Base-by-base conservation (phyloP, 495 filamentous ascomycete genomes). In the Podospora pseudocomata region DNA sequence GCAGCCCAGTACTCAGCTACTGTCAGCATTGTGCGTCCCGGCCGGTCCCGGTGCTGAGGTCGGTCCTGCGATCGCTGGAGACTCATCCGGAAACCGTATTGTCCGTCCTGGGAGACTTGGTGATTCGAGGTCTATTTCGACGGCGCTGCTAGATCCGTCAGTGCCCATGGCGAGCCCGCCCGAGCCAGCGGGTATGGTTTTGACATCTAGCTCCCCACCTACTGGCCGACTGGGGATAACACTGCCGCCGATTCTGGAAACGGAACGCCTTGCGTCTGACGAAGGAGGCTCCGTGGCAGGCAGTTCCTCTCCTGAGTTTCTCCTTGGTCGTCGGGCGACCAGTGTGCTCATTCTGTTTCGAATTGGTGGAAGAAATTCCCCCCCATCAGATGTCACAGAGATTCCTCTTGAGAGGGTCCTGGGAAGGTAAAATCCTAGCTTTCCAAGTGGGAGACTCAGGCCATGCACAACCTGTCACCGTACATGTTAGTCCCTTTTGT, bases 401-500 rank as follows among this genome's bases (percentile, higher is more conserved):
- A 71, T 34, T 67, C 71, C 86, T 26, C 81, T 81, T 32, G 92
- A 94, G 66, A 96, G 80, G 0, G 92, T 94, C 30, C 89, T 82
- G 2, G 93, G 93, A 0, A 95, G 81, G 66, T 90, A 87, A 73
- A 93, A 89, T 2, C 93, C 92, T 0, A 93, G 81, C 76, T 96
- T 96, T 1, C 90, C 92, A 4, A 96, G 71, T 0, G 93, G 92
- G 23, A 97, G 91, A 34, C 88, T 93, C 19, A 97, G 84, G 15
- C 93, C 92, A 70, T 97, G 93, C 16, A 96, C 91, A 67, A 95
- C 81, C 91, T 94, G 13, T 44, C 28, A 3, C 32, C 20, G 4
- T 0, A 30, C 18, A 7, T 20, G 30, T 32, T 32, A 32, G 30
- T 7, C 30, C 30, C 30, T 32, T 32, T 32, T 32, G 30, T 32